Evolutionary conservation across 768 basidiomycete genomes (phyloP).

Genomic region (Bullera alba): DNA sequence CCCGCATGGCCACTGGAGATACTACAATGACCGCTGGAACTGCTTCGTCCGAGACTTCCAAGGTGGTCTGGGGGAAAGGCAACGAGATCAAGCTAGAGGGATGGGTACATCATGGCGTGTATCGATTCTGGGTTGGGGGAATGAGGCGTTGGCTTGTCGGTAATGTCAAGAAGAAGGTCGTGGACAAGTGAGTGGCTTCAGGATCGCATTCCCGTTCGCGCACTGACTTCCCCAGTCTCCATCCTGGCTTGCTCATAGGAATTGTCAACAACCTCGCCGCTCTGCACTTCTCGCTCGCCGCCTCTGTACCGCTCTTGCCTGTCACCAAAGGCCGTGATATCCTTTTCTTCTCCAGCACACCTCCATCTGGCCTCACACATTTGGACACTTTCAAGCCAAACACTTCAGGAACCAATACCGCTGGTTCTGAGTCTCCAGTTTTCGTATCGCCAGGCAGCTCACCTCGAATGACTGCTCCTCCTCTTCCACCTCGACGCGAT

Average conservation of each 20-base stretch:
- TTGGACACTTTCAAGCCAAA: constrained; percentile 14
- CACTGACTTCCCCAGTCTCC: constrained; percentile 13
- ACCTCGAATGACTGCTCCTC: not conserved
- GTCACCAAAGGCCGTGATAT: constrained; percentile 26
- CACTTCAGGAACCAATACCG: not conserved
- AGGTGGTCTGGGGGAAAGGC: constrained; percentile 9
- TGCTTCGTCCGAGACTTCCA: not conserved
- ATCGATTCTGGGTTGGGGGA: constrained; percentile 34
- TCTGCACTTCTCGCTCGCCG: constrained; percentile 25
- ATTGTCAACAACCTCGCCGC: constrained; percentile 23
- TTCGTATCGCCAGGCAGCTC: constrained; percentile 6
- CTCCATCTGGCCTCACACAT: constrained; percentile 21
- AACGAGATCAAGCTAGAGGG: constrained; percentile 32
- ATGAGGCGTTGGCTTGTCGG: constrained; percentile 30
- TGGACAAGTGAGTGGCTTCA: constrained; percentile 12
- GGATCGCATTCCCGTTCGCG: not conserved
- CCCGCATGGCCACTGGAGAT: constrained; percentile 1
- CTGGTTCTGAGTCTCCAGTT: constrained; percentile 3
- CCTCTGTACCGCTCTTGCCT: constrained; percentile 30
- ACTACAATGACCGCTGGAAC: constrained; percentile 1
- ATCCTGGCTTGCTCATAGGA: constrained; percentile 19
- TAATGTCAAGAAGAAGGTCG: constrained; percentile 15
- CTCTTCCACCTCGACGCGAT: not conserved
- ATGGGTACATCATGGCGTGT: constrained; percentile 36
- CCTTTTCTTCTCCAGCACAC: constrained; percentile 31